Percentiles rank a stretch among this genome's conserved stretches.
Evolutionary conservation across 2,329 filamentous ascomycete species (phyloP).

Genomic region (Ascochyta koolunga): DNA sequence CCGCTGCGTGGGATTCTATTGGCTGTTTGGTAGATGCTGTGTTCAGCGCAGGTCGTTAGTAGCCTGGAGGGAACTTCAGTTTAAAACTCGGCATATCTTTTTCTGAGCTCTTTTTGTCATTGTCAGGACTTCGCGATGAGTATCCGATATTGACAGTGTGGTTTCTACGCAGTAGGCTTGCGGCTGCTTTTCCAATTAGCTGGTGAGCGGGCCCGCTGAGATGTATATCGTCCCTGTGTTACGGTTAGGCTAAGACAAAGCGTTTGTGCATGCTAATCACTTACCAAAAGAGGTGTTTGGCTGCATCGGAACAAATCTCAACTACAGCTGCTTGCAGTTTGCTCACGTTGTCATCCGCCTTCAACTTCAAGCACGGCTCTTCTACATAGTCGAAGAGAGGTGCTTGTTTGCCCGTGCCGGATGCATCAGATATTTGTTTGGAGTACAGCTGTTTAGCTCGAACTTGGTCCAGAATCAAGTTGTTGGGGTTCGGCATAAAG

Average conservation of each 20-base stretch:
- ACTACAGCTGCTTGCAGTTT: constrained; percentile 36
- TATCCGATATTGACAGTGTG: constrained; percentile 36
- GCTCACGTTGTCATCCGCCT: constrained; percentile 13
- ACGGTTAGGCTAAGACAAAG: constrained; percentile 41
- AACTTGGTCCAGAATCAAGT: constrained; percentile 44
- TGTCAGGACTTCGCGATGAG: constrained; percentile 8
- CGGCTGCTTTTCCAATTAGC: constrained; percentile 46
- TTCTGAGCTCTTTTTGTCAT: constrained; percentile 20
- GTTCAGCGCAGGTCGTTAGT: constrained; percentile 32
- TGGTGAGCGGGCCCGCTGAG: constrained; percentile 42
- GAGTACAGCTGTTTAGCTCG: constrained; percentile 42
- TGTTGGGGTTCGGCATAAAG: constrained; percentile 42
- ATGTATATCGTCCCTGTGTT: constrained; percentile 44
- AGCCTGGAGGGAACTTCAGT: constrained; percentile 42
- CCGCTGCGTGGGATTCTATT: neutral
- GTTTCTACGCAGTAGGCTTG: constrained; percentile 40
- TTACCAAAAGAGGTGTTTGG: constrained; percentile 46
- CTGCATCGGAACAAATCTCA: constrained; percentile 40
- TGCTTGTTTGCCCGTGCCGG: constrained; percentile 38
- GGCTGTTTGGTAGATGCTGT: constrained; percentile 6
- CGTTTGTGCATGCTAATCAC: constrained; percentile 30
- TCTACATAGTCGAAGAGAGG: constrained; percentile 44
- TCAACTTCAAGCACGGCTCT: constrained; percentile 39
- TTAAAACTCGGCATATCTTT: constrained; percentile 28
- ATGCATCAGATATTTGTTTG: constrained; percentile 40